phyloP scores from a whole-genome alignment of 768 basidiomycete species.

The Boletus rubroflammeus region DNA sequence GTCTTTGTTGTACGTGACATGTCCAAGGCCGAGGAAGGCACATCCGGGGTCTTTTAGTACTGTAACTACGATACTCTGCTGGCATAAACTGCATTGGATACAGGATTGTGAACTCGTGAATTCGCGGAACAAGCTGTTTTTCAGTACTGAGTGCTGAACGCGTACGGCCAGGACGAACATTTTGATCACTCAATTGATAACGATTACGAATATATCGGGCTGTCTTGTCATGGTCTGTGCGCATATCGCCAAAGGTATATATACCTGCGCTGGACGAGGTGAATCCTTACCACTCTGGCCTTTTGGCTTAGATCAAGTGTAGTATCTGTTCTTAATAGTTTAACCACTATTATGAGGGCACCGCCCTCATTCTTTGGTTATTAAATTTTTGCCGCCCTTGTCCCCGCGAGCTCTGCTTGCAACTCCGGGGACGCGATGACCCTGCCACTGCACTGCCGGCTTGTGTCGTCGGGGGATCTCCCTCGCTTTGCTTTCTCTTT shows the following conservation, averaged over 20 bases:
- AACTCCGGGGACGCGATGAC: slow-evolving; percentile 39
- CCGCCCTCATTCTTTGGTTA: slow-evolving; percentile 53
- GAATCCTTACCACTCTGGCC: slow-evolving; percentile 37
- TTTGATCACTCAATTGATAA: neutral
- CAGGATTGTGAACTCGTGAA: neutral
- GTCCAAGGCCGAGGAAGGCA: slow-evolving; percentile 6
- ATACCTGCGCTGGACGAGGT: neutral
- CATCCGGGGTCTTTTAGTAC: slow-evolving; percentile 12
- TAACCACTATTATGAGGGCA: slow-evolving; percentile 58
- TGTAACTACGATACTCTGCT: slow-evolving; percentile 29
- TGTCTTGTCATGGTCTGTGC: slow-evolving; percentile 18
- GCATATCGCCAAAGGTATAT: slow-evolving; percentile 7
- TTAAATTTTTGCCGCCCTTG: slow-evolving; percentile 36
- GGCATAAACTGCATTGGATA: slow-evolving; percentile 29
- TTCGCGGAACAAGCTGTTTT: neutral
- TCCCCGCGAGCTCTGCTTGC: slow-evolving; percentile 39
- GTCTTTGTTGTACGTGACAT: slow-evolving; percentile 30
- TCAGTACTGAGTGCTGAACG: too few relatives aligned
- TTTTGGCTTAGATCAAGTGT: slow-evolving; percentile 73
- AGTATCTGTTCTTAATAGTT: slow-evolving; percentile 70
- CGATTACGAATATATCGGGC: neutral
- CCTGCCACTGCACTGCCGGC: slow-evolving; percentile 41
- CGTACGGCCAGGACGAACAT: neutral
- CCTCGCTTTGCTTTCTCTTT: slow-evolving; percentile 17
- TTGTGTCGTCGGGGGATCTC: slow-evolving; percentile 63